Conservation (phyloP, 73 alveolate genomes). For the Breviolum minutum region DNA sequence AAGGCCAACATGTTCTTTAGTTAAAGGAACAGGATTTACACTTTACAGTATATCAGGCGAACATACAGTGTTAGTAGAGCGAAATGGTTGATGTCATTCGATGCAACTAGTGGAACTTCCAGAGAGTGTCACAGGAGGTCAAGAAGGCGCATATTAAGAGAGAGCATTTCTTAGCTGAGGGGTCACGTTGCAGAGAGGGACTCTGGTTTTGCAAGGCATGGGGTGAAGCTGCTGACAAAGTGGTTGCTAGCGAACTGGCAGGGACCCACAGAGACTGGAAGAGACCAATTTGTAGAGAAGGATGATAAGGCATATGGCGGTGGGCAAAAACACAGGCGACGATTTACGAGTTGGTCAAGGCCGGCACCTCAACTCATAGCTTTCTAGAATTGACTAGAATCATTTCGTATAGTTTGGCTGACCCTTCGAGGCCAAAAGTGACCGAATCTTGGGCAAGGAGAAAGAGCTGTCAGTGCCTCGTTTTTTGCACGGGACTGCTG, state of each 20-base stretch:
- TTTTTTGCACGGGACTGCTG: too few species aligned
- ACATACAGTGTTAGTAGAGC: too few species aligned
- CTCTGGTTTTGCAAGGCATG: conserved; percentile 5
- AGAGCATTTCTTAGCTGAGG: too few species aligned
- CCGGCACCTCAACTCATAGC: not conserved
- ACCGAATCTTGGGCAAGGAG: conserved; percentile 42
- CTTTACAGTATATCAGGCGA: too few species aligned
- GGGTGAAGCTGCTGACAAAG: conserved; percentile 69
- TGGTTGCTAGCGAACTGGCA: conserved; percentile 67
- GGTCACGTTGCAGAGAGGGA: too few species aligned
- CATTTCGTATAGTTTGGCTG: too few species aligned
- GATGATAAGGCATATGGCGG: not conserved
- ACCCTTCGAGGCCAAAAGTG: conserved; percentile 54
- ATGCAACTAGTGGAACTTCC: too few species aligned
- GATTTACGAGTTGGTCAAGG: conserved; percentile 77
- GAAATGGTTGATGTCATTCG: too few species aligned
- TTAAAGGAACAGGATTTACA: too few species aligned
- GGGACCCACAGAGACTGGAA: not conserved
- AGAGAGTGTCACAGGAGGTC: too few species aligned
- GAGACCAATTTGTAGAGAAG: not conserved
- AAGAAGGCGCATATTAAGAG: too few species aligned
- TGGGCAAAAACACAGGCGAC: not conserved
- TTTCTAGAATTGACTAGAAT: not conserved
- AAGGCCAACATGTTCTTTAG: too few species aligned
- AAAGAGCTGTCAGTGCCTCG: conserved; percentile 22